Conservation (phyloP, 192 early-diverging fungal genomes). For the Polychytrium aggregatum region DNA sequence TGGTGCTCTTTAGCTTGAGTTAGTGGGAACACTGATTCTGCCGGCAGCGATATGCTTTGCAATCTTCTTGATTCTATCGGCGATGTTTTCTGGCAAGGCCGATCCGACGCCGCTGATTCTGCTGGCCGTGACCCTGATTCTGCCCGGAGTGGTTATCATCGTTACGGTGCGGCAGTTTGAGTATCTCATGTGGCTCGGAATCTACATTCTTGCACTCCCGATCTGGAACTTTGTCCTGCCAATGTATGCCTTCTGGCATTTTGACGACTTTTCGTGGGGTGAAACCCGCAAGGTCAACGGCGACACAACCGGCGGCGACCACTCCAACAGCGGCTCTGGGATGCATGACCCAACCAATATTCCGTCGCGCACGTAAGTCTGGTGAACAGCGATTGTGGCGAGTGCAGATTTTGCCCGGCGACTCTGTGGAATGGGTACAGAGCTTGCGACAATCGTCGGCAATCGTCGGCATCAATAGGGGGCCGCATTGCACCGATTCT, state of each 20-base stretch:
- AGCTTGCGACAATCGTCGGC: too few relatives aligned
- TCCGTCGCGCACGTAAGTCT: too few relatives aligned
- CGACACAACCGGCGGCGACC: constrained; percentile 47
- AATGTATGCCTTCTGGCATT: constrained; percentile 45
- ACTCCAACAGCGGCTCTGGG: too few relatives aligned
- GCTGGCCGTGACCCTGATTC: constrained; percentile 63
- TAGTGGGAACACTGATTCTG: constrained; percentile 82
- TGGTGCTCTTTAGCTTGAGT: constrained; percentile 61
- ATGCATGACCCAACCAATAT: too few relatives aligned
- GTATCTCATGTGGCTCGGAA: constrained; percentile 82
- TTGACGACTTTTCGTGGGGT: constrained; percentile 48
- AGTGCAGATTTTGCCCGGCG: too few relatives aligned
- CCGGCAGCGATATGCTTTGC: constrained; percentile 72
- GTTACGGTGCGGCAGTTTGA: constrained; percentile 75
- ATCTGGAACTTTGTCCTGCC: constrained; percentile 90
- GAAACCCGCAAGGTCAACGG: constrained; percentile 39
- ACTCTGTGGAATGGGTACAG: too few relatives aligned
- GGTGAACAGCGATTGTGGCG: too few relatives aligned
- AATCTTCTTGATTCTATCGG: constrained; percentile 27
- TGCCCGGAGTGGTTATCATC: constrained; percentile 84
- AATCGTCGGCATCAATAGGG: too few relatives aligned
- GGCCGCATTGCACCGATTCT: too few relatives aligned
- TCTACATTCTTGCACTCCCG: constrained; percentile 65
- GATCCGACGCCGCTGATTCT: constrained; percentile 62
- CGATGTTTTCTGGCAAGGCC: constrained; percentile 23